phyloP scores from a whole-genome alignment of 1,139 yeast species.

The Geotrichum macrosporum region DNA sequence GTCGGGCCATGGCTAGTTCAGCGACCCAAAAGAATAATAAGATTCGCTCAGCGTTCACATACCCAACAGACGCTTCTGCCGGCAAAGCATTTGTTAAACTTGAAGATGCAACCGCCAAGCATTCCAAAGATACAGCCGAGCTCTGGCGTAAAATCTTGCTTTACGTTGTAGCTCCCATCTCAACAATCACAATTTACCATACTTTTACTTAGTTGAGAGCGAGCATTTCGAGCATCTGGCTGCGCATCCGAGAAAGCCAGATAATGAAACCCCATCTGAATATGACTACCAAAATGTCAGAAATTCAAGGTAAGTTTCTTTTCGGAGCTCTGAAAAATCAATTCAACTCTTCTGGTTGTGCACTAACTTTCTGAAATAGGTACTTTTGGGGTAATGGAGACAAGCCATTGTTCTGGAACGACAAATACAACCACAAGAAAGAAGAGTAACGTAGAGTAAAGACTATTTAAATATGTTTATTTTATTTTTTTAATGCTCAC shows the following conservation, averaged over 20 bases:
- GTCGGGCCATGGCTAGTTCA: neutral
- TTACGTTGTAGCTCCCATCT: constrained; percentile 77
- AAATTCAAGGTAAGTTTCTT: constrained; percentile 43
- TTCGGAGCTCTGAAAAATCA: too few relatives aligned
- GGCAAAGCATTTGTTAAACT: constrained; percentile 51
- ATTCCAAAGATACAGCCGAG: constrained; percentile 68
- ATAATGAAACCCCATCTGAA: constrained; percentile 88
- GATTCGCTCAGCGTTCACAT: constrained; percentile 37
- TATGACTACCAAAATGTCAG: constrained; percentile 90
- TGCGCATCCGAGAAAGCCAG: constrained; percentile 53
- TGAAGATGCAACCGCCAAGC: constrained; percentile 62
- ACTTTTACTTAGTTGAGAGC: constrained; percentile 73
- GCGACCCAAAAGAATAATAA: too few relatives aligned
- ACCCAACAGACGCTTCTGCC: constrained; percentile 46
- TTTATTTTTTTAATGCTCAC: too few relatives aligned
- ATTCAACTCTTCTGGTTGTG: too few relatives aligned
- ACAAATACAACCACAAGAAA: constrained; percentile 66
- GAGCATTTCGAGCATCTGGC: constrained; percentile 81
- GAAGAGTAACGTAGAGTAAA: too few relatives aligned
- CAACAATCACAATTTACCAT: constrained; percentile 69
- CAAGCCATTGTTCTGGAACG: constrained; percentile 95
- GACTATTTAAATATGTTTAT: too few relatives aligned
- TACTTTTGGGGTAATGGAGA: constrained; percentile 97
- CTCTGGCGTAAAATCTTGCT: constrained; percentile 83
- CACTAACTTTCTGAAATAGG: too few relatives aligned